Conservation (phyloP, 495 filamentous ascomycete species). For the Tetracladium marchalianum region DNA sequence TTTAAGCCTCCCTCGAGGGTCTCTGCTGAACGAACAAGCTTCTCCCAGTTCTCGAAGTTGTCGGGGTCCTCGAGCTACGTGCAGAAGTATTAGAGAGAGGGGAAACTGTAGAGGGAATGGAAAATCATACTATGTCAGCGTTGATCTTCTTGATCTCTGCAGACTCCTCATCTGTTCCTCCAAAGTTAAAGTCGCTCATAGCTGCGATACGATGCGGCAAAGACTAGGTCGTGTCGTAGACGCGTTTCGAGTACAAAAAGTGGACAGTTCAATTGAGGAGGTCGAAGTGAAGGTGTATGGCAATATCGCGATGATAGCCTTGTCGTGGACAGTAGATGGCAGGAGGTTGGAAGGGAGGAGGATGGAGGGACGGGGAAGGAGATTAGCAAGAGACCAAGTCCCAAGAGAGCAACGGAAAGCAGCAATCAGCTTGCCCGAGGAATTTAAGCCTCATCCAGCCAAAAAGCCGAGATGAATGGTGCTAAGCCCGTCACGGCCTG, state of each 20-base stretch:
- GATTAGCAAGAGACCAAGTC: neutral
- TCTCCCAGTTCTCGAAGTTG: slow-evolving; percentile 93
- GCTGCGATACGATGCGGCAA: neutral
- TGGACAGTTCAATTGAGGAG: no score
- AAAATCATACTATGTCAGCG: slow-evolving; percentile 61
- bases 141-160: slow-evolving; percentile 73
- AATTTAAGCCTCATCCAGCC: neutral
- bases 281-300: neutral
- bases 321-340: neutral
- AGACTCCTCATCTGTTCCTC: slow-evolving; percentile 76
- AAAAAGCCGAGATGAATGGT: slow-evolving; percentile 8
- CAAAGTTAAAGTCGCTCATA: slow-evolving; percentile 45
- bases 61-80: slow-evolving; percentile 65
- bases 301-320: no score
- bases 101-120: neutral
- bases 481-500: neutral
- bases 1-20: slow-evolving; percentile 86
- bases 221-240: neutral
- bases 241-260: neutral
- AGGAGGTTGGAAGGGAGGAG: no score
- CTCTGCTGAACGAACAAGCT: slow-evolving; percentile 74
- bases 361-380: no score
- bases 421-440: neutral
- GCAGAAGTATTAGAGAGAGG: slow-evolving; percentile 1
- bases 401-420: neutral